Evolutionary conservation across 2,329 filamentous ascomycete genomes (phyloP).

Genomic region (Colletotrichum sp.): DNA sequence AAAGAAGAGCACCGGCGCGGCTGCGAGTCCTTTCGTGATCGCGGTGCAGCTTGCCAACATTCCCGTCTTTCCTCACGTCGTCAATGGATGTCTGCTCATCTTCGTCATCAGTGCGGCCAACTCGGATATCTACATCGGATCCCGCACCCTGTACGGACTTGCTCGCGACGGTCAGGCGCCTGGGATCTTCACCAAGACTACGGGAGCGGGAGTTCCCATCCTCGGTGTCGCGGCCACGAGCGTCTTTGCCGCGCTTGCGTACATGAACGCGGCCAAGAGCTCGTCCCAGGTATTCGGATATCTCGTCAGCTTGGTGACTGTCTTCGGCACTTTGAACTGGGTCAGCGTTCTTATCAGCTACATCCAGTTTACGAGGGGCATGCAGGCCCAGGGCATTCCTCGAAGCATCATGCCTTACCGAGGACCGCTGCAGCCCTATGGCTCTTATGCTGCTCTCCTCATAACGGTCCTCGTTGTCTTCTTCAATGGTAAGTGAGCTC

Average conservation of each 20-base stretch:
- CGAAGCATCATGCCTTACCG: slow-evolving; percentile 40
- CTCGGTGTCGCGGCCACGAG: slow-evolving; percentile 40
- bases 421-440: slow-evolving; percentile 42
- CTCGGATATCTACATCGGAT: slow-evolving; percentile 37
- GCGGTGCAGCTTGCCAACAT: slow-evolving; percentile 25
- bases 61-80: slow-evolving; percentile 22
- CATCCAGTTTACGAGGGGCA: slow-evolving; percentile 40
- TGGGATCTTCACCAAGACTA: slow-evolving; percentile 35
- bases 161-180: slow-evolving; percentile 47
- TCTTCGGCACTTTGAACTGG: slow-evolving; percentile 50
- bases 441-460: slow-evolving; percentile 38
- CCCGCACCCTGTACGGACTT: slow-evolving; percentile 43
- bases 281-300: slow-evolving; percentile 26
- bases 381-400: slow-evolving; percentile 40
- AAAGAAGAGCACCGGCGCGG: slow-evolving; percentile 29
- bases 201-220: slow-evolving; percentile 42
- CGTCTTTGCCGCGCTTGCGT: slow-evolving; percentile 41
- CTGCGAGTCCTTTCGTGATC: slow-evolving; percentile 29
- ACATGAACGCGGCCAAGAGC: slow-evolving; percentile 18
- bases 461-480: slow-evolving; percentile 53
- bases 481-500: slow-evolving; percentile 53
- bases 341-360: slow-evolving; percentile 44
- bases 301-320: slow-evolving; percentile 36
- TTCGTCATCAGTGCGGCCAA: slow-evolving; percentile 26
- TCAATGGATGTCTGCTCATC: slow-evolving; percentile 28